phyloP scores from a whole-genome alignment of 805 yeast species.

The Candida broadrunensis region DNA sequence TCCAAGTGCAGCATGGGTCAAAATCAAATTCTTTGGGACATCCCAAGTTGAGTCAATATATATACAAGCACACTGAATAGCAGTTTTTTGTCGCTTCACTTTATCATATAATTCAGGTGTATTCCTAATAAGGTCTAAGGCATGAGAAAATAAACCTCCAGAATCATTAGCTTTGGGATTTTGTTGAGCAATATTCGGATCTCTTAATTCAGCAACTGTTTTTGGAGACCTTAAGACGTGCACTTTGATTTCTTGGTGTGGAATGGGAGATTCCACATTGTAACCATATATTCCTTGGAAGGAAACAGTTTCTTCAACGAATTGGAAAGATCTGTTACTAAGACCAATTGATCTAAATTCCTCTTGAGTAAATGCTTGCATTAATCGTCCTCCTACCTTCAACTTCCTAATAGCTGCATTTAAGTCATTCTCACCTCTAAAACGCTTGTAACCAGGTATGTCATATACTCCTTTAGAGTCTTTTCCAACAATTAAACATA shows the following conservation, averaged over 20 bases:
- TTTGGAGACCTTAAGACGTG: constrained; percentile 69
- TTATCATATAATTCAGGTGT: constrained; percentile 18
- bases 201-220: constrained; percentile 69
- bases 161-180: constrained; percentile 65
- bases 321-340: constrained; percentile 74
- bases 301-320: constrained; percentile 52
- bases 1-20: constrained; percentile 92
- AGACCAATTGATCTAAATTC: constrained; percentile 79
- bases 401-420: constrained; percentile 71
- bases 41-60: constrained; percentile 88
- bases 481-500: constrained; percentile 70
- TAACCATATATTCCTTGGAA: constrained; percentile 33
- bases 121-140: constrained; percentile 64
- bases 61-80: constrained; percentile 80
- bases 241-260: constrained; percentile 64
- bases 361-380: constrained; percentile 90
- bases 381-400: constrained; percentile 78
- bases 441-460: constrained; percentile 50
- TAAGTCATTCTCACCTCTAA: constrained; percentile 57
- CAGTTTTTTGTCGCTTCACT: constrained; percentile 50
- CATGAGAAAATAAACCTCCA: constrained; percentile 77
- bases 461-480: constrained; percentile 76
- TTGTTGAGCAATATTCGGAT: constrained; percentile 85
- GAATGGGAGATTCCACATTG: constrained; percentile 48
- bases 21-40: constrained; percentile 48